Conservation (phyloP, 352 stramenopile genomes). For the Phytopythium ostracodes region DNA sequence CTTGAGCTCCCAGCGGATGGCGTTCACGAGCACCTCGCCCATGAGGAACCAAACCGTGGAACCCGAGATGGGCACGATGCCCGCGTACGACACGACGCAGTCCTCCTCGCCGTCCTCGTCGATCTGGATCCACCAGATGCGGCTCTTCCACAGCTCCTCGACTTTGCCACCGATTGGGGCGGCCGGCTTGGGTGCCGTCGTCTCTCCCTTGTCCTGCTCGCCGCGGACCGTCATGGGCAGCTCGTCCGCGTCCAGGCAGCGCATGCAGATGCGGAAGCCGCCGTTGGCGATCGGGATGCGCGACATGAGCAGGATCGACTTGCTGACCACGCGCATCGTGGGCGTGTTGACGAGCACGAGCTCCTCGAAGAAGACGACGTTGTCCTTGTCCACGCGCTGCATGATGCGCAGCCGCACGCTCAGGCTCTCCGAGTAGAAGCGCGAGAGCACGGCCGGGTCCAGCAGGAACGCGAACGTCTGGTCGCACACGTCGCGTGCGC, state of each 20-base stretch:
- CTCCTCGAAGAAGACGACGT: conserved; percentile 29
- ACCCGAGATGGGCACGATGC: conserved; percentile 5
- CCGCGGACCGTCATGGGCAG: neutral
- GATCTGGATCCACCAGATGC: conserved; percentile 8
- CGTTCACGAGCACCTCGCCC: conserved; percentile 10
- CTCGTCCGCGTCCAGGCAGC: conserved; percentile 1
- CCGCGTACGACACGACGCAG: conserved; percentile 9
- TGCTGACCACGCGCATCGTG: conserved; percentile 2
- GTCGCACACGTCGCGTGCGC: conserved; percentile 20
- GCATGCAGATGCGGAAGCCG: conserved; percentile 9
- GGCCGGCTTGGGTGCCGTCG: neutral
- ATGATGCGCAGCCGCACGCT: conserved; percentile 24
- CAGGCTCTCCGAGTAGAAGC: conserved; percentile 24
- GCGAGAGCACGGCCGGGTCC: conserved; percentile 21
- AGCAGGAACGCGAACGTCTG: conserved; percentile 25
- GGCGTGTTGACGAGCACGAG: conserved; percentile 8
- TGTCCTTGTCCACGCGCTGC: conserved; percentile 28
- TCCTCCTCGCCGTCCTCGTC: conserved; percentile 4
- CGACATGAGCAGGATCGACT: conserved; percentile 8
- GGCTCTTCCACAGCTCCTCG: conserved; percentile 7
- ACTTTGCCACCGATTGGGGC: neutral
- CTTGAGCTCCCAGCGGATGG: conserved; percentile 7
- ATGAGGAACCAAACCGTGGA: conserved; percentile 8
- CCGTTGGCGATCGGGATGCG: conserved; percentile 2
- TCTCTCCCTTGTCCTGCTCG: neutral